Evolutionary conservation across 2,329 filamentous ascomycete species (phyloP), one percentile per base, ranked within the genome.

Genomic region (Arthrobotrys iridis): DNA sequence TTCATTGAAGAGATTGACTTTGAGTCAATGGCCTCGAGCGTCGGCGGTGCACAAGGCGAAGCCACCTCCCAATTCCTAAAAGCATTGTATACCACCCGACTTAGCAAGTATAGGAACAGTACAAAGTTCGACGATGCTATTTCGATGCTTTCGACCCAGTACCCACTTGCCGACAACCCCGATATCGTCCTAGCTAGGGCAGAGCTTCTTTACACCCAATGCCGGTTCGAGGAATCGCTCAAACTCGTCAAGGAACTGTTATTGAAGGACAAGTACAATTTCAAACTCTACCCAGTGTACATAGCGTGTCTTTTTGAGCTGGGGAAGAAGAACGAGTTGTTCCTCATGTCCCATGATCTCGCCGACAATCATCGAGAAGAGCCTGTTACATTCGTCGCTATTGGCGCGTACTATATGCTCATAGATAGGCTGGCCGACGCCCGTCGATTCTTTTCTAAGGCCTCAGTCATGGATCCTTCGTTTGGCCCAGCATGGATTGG

Each of bases 401-500:
- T 99, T 8, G 95, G 93, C 8, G 90, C 93, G 28, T 99, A 98
- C 84, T 99, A 99, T 82, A 89, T 98, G 77, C 86, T 90, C 13
- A 97, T 93, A 62, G 88, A 89, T 78, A 93, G 93, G 80, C 93
- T 99, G 70, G 91, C 95, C 2, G 95, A 99, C 83, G 93, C 96
- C 7, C 89, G 95, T 8, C 89, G 94, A 40, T 99, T 95, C 84
- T 99, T 99, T 82, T 96, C 92, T 80, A 99, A 99, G 83, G 92
- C 96, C 3, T 96, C 92, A 78, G 91, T 98, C 85, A 94, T 99
- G 90, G 93, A 99, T 80, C 92, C 94, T 4, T 94, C 98, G 83
- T 99, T 97, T 79, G 94, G 94, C 0, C 92, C 95, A 0, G 95
- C 95, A 2, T 99, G 95, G 95, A 98, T 99, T 77, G 95, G 96